Percentiles rank a stretch among this genome's conserved stretches.
Evolutionary conservation across 139 green algal genomes (phyloP).

Genomic region (Volvox africanus): DNA sequence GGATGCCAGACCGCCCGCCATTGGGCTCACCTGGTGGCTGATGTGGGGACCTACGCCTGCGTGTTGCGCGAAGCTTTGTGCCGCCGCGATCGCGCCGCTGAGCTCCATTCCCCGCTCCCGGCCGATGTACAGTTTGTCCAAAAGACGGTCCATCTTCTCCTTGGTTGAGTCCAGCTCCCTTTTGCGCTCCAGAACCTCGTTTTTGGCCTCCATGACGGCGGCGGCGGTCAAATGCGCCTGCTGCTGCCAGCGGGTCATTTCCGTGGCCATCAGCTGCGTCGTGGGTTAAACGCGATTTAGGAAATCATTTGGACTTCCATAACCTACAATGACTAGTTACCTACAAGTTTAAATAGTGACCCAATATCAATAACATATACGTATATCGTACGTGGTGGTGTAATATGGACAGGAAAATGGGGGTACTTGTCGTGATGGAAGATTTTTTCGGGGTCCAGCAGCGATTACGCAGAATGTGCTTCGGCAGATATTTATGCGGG

Average conservation of each 20-base stretch:
- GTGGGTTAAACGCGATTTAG: too few relatives aligned
- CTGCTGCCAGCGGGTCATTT: constrained; percentile 73
- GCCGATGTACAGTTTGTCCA: constrained; percentile 78
- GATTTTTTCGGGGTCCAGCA: too few relatives aligned
- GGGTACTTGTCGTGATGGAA: too few relatives aligned
- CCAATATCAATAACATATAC: too few relatives aligned
- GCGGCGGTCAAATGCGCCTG: constrained; percentile 71
- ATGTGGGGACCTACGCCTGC: background rate
- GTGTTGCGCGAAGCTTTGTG: constrained; percentile 42
- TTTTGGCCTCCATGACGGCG: constrained; percentile 80
- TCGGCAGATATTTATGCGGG: too few relatives aligned
- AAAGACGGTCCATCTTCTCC: constrained; percentile 80
- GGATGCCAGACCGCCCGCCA: constrained; percentile 17
- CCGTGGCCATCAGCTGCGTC: constrained; percentile 32
- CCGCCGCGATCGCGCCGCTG: constrained; percentile 65
- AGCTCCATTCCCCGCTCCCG: constrained; percentile 75
- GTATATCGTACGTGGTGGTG: too few relatives aligned
- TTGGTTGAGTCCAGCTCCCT: constrained; percentile 80
- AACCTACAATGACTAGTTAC: too few relatives aligned
- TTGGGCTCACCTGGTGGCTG: background rate
- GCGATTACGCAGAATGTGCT: too few relatives aligned
- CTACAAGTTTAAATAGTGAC: too few relatives aligned
- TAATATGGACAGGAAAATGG: too few relatives aligned
- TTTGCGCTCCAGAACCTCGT: constrained; percentile 82
- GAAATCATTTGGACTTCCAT: too few relatives aligned